Base-by-base conservation (phyloP, 2,329 filamentous ascomycete genomes). In the Cercospora berteroae region DNA sequence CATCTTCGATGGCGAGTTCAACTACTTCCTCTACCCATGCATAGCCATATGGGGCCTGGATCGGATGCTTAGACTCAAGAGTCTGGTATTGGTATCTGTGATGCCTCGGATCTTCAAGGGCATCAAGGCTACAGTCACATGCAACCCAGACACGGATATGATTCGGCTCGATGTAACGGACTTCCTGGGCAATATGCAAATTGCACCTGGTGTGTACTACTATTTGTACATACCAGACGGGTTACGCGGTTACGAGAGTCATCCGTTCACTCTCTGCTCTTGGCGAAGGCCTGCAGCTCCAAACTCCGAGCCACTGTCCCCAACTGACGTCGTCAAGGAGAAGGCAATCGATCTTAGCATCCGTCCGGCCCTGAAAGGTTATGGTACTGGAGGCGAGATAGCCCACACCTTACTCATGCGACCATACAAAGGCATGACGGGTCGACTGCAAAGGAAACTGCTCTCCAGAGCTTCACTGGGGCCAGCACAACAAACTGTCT, bases 361-460 rank as follows among this genome's bases (percentile, higher is more conserved):
- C 13, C 65, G 31, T 2, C 20, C 16, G 72, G 74, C 61, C 66
- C n/a, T 50, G 1, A 31, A 56, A 5, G 63, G 64, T 5, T 13
- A 13, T 10, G 29, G 18, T 8, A 29, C 18, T 8, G 33, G 33
- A 12, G 60, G 48, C 18, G 64, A 62, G 7, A 60, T 64, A 3
- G 63, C 60, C 44, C 74, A 85, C 6, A 77, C 80, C 4, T 85
- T 85, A 70, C 81, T 83, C 71, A 80, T 86, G 60, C 81, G 84
- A 1, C 84, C 84, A 0, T 85, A 83, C 70, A 77, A 82, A 60
- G 83, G 84, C 59, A 85, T 83, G 78, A 86, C 84, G 1, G 79
- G 77, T 5, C 77, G 81, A n/a, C 79, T 86, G 9, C 78, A 77
- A 44, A 71, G 77, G 31, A 72, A 78, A 65, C 60, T 83, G 76